Base-by-base conservation (phyloP, 495 filamentous ascomycete species). In the Rusavskia elegans region DNA sequence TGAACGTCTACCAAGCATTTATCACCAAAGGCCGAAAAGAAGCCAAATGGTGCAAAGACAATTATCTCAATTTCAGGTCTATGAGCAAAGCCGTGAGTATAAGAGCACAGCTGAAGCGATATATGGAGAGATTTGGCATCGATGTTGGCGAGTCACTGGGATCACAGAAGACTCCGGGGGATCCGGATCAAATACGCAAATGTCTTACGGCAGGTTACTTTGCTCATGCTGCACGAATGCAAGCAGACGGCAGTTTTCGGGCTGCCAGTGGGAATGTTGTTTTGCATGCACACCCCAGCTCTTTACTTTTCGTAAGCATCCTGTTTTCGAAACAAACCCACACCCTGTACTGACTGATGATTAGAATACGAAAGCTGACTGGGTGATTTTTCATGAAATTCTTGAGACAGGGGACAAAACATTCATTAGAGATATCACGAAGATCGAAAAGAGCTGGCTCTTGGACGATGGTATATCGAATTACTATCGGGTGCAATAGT, bases 331-430 rank as follows among this genome's bases (percentile, higher is more conserved):
- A 19, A 27, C 37, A 40, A 27, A 54, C 1, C 23, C 39, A 16
- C 19, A 8, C 25, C 17, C 20, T 54, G 36, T 57, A 44, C 60
- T 68, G 49, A 63, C 38, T 61, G 35, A 55, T 36, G 16, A 2
- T 38, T 54, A 82, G 78, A 95, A 96, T 67, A 80, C 92, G 42
- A 96, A 94, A 71, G 88, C 86, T 17, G 90, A 97, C 57, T 98
- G 92, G 92, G 89, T 98, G 10, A 79, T 98, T 40, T 98, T 97
- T 61, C 85, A 93, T 61, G 93, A 97, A 64, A 79, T 96, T 49
- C 79, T 95, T 72, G 89, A 98, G 66, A 93, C 86, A 20, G 84
- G 86, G 16, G 76, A 78, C 52, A 97, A 96, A 71, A 89, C 77
- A 0, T 97, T 83, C 57, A 95, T 98, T 51, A 75, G 89, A 41